A percentile compares a stretch with the other conserved stretches of the same genome.
These are phyloP conservation scores for Shiraia sp. DNA, from an alignment of 2,329 filamentous ascomycete species.

Conservation along the genomic window DNA sequence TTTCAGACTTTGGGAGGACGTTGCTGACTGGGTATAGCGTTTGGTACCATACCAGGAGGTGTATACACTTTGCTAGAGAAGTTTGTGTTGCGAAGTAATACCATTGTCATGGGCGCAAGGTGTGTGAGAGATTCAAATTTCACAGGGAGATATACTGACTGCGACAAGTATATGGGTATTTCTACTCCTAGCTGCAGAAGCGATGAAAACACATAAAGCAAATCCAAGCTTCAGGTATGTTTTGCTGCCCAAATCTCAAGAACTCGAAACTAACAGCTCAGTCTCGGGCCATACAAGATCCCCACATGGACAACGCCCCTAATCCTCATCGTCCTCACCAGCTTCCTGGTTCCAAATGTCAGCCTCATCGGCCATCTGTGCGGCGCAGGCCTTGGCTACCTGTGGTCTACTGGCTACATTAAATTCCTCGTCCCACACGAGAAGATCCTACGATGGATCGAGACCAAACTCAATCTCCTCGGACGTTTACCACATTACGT, in stretches of 20 bases:
- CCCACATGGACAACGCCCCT: slow-evolving; percentile 92
- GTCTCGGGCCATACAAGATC: slow-evolving; percentile 67
- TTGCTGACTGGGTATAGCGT: slow-evolving; percentile 40
- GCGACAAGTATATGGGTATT: slow-evolving; percentile 87
- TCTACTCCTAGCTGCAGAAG: slow-evolving; percentile 80
- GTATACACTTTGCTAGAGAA: slow-evolving; percentile 81
- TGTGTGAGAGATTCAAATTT: slow-evolving; percentile 45
- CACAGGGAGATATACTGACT: slow-evolving; percentile 1
- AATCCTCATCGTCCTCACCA: slow-evolving; percentile 73
- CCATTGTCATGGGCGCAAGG: slow-evolving; percentile 80
- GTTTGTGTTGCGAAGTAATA: slow-evolving; percentile 71
- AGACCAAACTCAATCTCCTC: slow-evolving; percentile 83
- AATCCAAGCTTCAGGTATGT: slow-evolving; percentile 74
- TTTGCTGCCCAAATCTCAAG: slow-evolving; percentile 38
- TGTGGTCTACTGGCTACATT: slow-evolving; percentile 86
- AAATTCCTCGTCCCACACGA: slow-evolving; percentile 90
- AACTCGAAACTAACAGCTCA: slow-evolving; percentile 27
- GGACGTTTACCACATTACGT: slow-evolving; percentile 88
- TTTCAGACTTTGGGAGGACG: slow-evolving; percentile 54
- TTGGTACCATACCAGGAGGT: slow-evolving; percentile 69
- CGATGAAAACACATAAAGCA: slow-evolving; percentile 79
- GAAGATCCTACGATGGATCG: slow-evolving; percentile 82
- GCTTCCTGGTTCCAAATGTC: slow-evolving; percentile 76
- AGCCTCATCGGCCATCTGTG: slow-evolving; percentile 87
- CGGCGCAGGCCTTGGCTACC: slow-evolving; percentile 81